Conservation (phyloP, 2,329 filamentous ascomycete genomes). For the Lachnellula willkommii region DNA sequence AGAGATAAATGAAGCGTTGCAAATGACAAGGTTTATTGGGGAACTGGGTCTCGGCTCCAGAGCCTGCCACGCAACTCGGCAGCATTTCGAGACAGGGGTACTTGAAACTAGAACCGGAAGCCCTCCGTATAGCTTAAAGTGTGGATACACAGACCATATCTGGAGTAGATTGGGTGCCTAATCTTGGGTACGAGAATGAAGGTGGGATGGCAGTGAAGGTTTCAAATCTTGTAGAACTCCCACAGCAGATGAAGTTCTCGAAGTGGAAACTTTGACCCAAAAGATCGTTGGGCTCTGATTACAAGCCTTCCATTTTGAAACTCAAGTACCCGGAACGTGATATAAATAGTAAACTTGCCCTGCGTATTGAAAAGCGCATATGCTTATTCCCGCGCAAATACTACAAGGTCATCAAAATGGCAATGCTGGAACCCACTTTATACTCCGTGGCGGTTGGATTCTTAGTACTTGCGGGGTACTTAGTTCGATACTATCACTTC, state of each 20-base stretch:
- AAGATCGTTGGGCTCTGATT: too few relatives aligned
- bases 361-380: not conserved
- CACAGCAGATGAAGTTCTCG: too few relatives aligned
- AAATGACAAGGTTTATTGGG: not conserved
- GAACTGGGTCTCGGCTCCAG: not conserved
- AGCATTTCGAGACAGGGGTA: not conserved
- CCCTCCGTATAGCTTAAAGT: not conserved
- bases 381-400: not conserved
- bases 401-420: not conserved
- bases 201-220: not conserved
- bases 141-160: not conserved
- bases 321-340: not conserved
- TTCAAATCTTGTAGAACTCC: not conserved
- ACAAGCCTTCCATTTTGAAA: too few relatives aligned
- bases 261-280: too few relatives aligned
- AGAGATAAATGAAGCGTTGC: not conserved
- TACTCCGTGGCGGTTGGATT: constrained; percentile 4
- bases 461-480: not conserved
- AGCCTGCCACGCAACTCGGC: constrained; percentile 1
- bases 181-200: not conserved
- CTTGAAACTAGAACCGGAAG: not conserved
- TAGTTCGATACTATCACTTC: not conserved
- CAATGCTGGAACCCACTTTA: not conserved
- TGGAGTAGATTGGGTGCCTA: not conserved
- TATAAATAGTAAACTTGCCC: not conserved